Conservation (phyloP, 2,329 filamentous ascomycete genomes). For the Magnaporthiopsis incrustans region DNA sequence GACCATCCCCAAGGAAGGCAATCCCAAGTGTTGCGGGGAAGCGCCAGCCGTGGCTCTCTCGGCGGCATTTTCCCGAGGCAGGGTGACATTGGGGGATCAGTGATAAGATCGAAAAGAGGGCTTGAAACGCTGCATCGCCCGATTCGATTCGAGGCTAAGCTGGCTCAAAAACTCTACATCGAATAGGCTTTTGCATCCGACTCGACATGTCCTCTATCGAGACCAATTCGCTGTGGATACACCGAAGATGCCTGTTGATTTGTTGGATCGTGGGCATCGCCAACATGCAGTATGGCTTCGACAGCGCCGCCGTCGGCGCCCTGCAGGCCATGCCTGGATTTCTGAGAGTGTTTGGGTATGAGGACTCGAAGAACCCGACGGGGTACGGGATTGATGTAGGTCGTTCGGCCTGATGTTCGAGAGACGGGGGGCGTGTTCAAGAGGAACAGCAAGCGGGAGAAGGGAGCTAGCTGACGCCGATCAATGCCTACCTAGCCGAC, state of each 20-base stretch:
- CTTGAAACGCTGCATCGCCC: neutral
- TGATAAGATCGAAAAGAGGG: too few species aligned
- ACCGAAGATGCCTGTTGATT: slow-evolving; percentile 5
- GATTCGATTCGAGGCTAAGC: too few species aligned
- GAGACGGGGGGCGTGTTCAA: neutral
- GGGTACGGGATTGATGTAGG: slow-evolving; percentile 15
- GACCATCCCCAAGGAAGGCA: too few species aligned
- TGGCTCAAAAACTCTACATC: too few species aligned
- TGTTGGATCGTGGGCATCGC: slow-evolving; percentile 6
- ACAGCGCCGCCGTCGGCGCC: slow-evolving; percentile 1
- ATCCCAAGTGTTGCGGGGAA: neutral
- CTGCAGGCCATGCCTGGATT: slow-evolving; percentile 19
- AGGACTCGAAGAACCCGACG: slow-evolving; percentile 19
- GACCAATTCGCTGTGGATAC: neutral
- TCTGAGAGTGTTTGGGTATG: slow-evolving; percentile 19
- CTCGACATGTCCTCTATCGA: too few species aligned
- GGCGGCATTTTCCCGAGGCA: neutral
- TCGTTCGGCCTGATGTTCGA: neutral
- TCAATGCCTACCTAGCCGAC: slow-evolving; percentile 13
- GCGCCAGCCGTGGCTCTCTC: neutral
- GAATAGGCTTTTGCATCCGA: too few species aligned
- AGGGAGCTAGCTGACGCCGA: neutral
- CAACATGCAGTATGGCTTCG: slow-evolving; percentile 7
- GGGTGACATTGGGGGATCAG: neutral
- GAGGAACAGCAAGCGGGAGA: neutral